Evolutionary conservation across 768 basidiomycete genomes (phyloP), one percentile per base, ranked within the genome.

Genomic region (Vararia minispora): DNA sequence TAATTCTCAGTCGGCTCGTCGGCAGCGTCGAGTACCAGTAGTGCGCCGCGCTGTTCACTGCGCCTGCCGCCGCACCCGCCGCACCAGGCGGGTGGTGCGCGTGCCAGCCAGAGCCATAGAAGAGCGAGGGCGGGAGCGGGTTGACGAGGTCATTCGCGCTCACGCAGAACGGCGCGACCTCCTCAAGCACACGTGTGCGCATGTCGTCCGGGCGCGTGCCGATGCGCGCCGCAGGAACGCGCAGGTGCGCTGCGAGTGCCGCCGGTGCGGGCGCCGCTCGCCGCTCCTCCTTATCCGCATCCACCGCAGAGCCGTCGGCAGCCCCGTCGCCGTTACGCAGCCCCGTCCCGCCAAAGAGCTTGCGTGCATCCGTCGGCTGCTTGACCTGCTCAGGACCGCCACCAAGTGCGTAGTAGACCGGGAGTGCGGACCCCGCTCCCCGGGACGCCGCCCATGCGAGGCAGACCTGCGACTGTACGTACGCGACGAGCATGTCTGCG

Each of bases 61-160:
- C 55, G 25, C 68, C 58, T 30, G 59, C 50, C 37, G 63, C 59
- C 2, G 51, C 43, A 33, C 66, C 56, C 35, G 68, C 60, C 2
- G 35, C 18, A 32, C 32, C 35, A 5, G 70, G 57, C 0, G 84
- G 88, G 57, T 91, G 87, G 52, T 71, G 73, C 1, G 74, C 73
- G 43, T 71, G 68, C 94, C 94, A 99, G 5, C 95, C 95, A 0
- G 82, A 80, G 22, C 91, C 95, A 44, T 82, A 85, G 64, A 98
- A 98, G 49, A 97, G 62, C 22, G 86, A 87, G 0, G 81, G 76
- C n/a, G 94, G 94, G 0, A 98, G 69, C 1, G 95, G 95, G 62
- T 98, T 97, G 59, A 99, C 88, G 36, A 98, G 68, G 57, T 99
- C 92, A 59, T 97, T 94, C n/a, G 95, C 95, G 16, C 80, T 82